phyloP scores from a whole-genome alignment of 768 basidiomycete genomes.

The Phallus indusiatus region DNA sequence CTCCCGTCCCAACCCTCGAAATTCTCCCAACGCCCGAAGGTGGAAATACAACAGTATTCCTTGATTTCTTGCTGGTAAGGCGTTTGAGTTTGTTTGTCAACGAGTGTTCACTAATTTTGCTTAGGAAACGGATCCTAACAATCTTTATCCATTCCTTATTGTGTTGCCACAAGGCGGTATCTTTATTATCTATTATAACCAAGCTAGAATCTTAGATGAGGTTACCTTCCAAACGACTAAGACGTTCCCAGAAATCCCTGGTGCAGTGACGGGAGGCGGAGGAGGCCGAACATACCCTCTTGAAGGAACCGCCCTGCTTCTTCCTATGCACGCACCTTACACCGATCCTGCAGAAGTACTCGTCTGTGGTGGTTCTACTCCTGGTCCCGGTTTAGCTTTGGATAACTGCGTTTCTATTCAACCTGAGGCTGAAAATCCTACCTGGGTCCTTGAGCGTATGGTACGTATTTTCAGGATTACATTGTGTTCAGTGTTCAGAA shows the following conservation, averaged over 20 bases:
- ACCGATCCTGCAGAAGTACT: slow-evolving; percentile 24
- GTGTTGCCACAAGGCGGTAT: slow-evolving; percentile 60
- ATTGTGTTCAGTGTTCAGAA: background rate
- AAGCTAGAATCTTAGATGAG: slow-evolving; percentile 67
- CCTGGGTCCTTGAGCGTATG: slow-evolving; percentile 74
- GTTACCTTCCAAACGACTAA: slow-evolving; percentile 50
- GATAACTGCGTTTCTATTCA: slow-evolving; percentile 49
- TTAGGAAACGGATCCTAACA: slow-evolving; percentile 65
- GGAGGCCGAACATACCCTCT: slow-evolving; percentile 17
- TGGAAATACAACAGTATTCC: slow-evolving; percentile 47
- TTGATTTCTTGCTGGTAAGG: slow-evolving; percentile 43
- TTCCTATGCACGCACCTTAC: slow-evolving; percentile 59
- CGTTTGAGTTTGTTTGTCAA: background rate
- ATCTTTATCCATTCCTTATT: slow-evolving; percentile 69
- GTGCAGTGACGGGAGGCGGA: slow-evolving; percentile 34
- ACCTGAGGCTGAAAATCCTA: slow-evolving; percentile 52
- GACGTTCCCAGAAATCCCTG: slow-evolving; percentile 22
- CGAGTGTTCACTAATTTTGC: background rate
- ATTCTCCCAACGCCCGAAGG: slow-evolving; percentile 59
- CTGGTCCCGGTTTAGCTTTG: slow-evolving; percentile 11
- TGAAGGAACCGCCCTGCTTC: slow-evolving; percentile 12
- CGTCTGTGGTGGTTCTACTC: slow-evolving; percentile 14
- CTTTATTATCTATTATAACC: slow-evolving; percentile 75
- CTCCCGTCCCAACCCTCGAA: slow-evolving; percentile 60
- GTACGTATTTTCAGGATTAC: slow-evolving; percentile 29